phyloP scores from a whole-genome alignment of 768 basidiomycete species.

The Thelephora ganbajun region DNA sequence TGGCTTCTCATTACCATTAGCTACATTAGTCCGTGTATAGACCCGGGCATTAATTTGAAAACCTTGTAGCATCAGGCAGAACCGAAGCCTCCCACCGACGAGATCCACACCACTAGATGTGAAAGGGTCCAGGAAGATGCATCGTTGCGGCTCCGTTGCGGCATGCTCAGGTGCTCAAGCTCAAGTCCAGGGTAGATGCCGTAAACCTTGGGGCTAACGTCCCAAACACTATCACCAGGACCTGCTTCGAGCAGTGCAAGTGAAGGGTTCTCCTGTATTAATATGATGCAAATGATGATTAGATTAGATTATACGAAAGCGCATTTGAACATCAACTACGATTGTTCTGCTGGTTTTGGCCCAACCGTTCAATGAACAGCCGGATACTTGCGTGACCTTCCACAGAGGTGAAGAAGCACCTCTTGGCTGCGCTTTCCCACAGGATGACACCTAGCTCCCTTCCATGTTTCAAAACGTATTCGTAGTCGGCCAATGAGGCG shows the following conservation, averaged over 20 bases:
- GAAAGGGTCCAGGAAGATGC: too few species aligned
- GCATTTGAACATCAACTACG: slow-evolving; percentile 1
- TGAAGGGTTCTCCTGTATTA: neutral
- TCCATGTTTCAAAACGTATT: slow-evolving; percentile 77
- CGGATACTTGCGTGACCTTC: slow-evolving; percentile 71
- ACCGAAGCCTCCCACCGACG: too few species aligned
- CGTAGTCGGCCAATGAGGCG: slow-evolving; percentile 76
- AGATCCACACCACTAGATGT: too few species aligned
- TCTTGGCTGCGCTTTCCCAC: slow-evolving; percentile 63
- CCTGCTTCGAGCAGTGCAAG: slow-evolving; percentile 1
- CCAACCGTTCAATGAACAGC: slow-evolving; percentile 63
- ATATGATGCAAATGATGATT: neutral
- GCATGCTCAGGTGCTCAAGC: too few species aligned
- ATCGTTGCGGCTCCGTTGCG: too few species aligned
- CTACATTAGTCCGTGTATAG: too few species aligned
- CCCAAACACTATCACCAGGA: too few species aligned
- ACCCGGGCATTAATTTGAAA: too few species aligned
- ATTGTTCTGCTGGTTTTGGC: slow-evolving; percentile 20
- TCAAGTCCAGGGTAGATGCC: too few species aligned
- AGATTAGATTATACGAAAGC: neutral
- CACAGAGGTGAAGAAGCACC: slow-evolving; percentile 72
- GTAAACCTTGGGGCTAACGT: too few species aligned
- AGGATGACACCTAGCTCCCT: slow-evolving; percentile 68
- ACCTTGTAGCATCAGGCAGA: too few species aligned
- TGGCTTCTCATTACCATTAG: too few species aligned